Evolutionary conservation across 2,329 filamentous ascomycete species (phyloP).

Genomic region (Hymenoscyphus occultus): DNA sequence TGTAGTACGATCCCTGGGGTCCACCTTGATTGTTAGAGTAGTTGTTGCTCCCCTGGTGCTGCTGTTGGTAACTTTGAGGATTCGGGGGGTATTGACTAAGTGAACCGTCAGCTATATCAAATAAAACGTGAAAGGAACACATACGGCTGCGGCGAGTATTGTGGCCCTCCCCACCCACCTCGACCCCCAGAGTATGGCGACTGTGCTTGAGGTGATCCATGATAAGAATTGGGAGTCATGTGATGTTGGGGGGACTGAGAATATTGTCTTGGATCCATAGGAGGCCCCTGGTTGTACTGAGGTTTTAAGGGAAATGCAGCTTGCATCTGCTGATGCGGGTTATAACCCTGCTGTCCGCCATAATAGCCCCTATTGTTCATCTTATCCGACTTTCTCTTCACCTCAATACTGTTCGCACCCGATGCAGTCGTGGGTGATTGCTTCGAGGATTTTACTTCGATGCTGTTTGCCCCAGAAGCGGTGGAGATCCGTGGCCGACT

Average conservation of each 20-base stretch:
- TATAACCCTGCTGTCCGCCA: slow-evolving; percentile 36
- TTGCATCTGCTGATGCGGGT: slow-evolving; percentile 39
- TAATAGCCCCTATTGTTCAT: slow-evolving; percentile 38
- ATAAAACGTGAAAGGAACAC: slow-evolving; percentile 26
- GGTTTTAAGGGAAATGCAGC: slow-evolving; percentile 38
- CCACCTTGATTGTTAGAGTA: slow-evolving; percentile 45
- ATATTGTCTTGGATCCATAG: slow-evolving; percentile 44
- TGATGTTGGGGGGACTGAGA: slow-evolving; percentile 58
- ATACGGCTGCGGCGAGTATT: slow-evolving; percentile 49
- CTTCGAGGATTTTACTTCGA: slow-evolving; percentile 33
- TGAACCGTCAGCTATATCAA: slow-evolving; percentile 36
- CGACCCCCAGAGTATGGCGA: slow-evolving; percentile 57
- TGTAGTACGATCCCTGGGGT: slow-evolving; percentile 54
- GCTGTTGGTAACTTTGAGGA: slow-evolving; percentile 53
- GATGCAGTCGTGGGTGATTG: slow-evolving; percentile 32
- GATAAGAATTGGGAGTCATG: slow-evolving; percentile 51
- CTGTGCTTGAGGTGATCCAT: slow-evolving; percentile 58
- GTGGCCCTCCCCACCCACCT: slow-evolving; percentile 47
- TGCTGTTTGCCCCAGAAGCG: slow-evolving; percentile 36
- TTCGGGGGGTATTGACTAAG: slow-evolving; percentile 61
- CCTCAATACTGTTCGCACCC: slow-evolving; percentile 38
- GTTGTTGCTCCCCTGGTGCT: slow-evolving; percentile 30
- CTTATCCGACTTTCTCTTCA: slow-evolving; percentile 36
- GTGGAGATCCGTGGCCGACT: slow-evolving; percentile 22
- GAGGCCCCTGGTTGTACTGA: slow-evolving; percentile 37